Percentiles rank a stretch among this genome's conserved stretches.
These are phyloP conservation scores for Cicer chorassanicum DNA, from an alignment of 306 rosid genomes.

Conservation along the genomic window DNA sequence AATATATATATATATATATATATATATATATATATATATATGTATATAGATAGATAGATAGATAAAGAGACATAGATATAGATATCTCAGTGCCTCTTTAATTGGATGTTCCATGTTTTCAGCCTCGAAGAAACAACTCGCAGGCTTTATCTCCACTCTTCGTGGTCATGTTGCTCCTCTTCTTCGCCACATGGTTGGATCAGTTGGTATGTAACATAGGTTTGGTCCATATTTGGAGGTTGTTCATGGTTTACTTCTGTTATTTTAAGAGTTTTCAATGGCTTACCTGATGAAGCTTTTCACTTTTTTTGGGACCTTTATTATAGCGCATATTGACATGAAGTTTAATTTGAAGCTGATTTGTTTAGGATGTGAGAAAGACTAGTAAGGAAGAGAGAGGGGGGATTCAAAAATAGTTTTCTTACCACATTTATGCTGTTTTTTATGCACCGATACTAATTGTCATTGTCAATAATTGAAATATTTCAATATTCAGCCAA, in stretches of 20 bases:
- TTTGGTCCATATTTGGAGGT: background rate
- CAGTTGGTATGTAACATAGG: constrained; percentile 67
- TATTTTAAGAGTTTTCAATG: constrained; percentile 5
- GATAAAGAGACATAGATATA: too few relatives aligned
- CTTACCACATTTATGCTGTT: constrained; percentile 32
- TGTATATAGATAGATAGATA: too few relatives aligned
- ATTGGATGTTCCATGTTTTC: constrained; percentile 42
- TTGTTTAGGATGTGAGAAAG: constrained; percentile 24
- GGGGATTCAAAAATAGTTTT: background rate
- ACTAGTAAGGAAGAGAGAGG: constrained; percentile 4
- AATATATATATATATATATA: background rate
- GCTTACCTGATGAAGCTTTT: background rate
- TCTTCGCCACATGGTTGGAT: constrained; percentile 96
- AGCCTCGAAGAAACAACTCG: constrained; percentile 89
- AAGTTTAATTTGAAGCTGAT: constrained; percentile 26
- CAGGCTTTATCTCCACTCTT: constrained; percentile 71
- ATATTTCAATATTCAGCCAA: constrained; percentile 31
- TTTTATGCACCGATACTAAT: constrained; percentile 20
- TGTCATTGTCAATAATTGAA: constrained; percentile 19
- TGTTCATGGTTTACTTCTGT: constrained; percentile 27
- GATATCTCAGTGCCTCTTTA: constrained; percentile 15
- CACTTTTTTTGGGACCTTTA: background rate
- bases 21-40: too few relatives aligned
- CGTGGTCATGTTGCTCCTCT: constrained; percentile 91
- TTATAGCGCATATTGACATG: background rate